Evolutionary conservation across 371 early-diverging fungal genomes (phyloP).

Genomic region (Mycotypha africana): DNA sequence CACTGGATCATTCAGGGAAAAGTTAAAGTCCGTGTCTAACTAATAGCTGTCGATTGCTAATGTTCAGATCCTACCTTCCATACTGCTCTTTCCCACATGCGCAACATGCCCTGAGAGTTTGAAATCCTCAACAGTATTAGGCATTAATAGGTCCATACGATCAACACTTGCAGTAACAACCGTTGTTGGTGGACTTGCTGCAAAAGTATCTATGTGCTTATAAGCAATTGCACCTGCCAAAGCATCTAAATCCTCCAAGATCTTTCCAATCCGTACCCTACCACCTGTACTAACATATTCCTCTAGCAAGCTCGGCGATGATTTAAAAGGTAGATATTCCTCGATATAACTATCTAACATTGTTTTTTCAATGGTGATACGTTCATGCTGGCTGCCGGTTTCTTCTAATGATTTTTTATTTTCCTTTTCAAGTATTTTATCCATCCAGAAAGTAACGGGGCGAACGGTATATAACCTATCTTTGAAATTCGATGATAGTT

Average conservation of each 20-base stretch:
- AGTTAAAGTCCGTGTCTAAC: no score
- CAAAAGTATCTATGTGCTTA: constrained; percentile 61
- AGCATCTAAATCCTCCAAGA: constrained; percentile 76
- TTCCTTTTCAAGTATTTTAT: constrained; percentile 19
- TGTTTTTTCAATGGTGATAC: constrained; percentile 1
- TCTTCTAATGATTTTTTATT: constrained; percentile 7
- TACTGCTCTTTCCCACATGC: constrained; percentile 77
- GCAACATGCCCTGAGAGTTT: constrained; percentile 73
- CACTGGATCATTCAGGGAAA: constrained; percentile 23
- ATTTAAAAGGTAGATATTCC: constrained; percentile 70
- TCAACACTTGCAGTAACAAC: constrained; percentile 90
- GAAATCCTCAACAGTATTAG: constrained; percentile 61
- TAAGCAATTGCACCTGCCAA: constrained; percentile 78
- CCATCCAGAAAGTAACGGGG: constrained; percentile 36
- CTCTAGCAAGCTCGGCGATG: constrained; percentile 69
- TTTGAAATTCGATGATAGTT: no score
- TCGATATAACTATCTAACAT: constrained; percentile 71
- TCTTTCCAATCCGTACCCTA: constrained; percentile 53
- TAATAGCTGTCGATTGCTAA: no score
- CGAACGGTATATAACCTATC: constrained; percentile 35
- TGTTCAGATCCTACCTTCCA: constrained; percentile 54
- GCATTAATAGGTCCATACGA: constrained; percentile 71
- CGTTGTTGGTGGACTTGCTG: constrained; percentile 46
- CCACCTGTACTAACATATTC: constrained; percentile 77
- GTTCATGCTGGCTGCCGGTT: constrained; percentile 1